Evolutionary conservation across 2,329 filamentous ascomycete species (phyloP), one percentile per base, ranked within the genome.

Genomic region (Claviceps capensis): DNA sequence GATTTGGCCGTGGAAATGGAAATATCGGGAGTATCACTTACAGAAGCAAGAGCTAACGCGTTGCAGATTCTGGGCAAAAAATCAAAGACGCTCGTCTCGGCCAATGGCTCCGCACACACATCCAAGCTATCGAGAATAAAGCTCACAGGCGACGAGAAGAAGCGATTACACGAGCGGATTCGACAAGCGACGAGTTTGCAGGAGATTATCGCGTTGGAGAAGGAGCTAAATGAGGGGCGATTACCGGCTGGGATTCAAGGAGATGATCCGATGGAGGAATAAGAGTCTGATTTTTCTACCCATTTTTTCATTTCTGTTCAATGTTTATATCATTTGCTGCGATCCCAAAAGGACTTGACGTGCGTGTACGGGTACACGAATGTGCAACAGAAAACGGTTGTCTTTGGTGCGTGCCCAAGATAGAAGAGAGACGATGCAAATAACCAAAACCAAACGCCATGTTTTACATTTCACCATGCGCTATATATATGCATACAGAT

Each of bases 171-270:
- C 69, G 84, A 88, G 62, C 77, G 91, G 71, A 95, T 98, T 67
- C 82, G 82, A 68, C 88, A 87, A 62, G 91, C 93, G 5, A 89
- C 85, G 66, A 95, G 85, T 63, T 67, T 98, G 62, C 85, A 89
- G 59, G 93, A 97, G 71, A 94, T 98, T 64, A 84, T 88, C 53
- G 78, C 81, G 59, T 67, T 98, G 64, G 93, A 98, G 73, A 95
- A 91, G 73, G 88, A 93, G 68, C 71, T 97, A 58, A 86, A 87
- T 56, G 91, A 97, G 67, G 93, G 93, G 1, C 76, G 86, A 62
- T 76, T 97, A 67, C 91, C 91, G 2, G 75, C 78, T 37, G 86
- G 82, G 30, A 77, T 82, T 36, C 73, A 78, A 38, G 62, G 69
- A 38, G 73, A 72, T 46, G 69, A 34, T 11, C 30, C 67, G 14